phyloP scores from a whole-genome alignment of 2,329 filamentous ascomycete species.

The Ceratocystis destructans region DNA sequence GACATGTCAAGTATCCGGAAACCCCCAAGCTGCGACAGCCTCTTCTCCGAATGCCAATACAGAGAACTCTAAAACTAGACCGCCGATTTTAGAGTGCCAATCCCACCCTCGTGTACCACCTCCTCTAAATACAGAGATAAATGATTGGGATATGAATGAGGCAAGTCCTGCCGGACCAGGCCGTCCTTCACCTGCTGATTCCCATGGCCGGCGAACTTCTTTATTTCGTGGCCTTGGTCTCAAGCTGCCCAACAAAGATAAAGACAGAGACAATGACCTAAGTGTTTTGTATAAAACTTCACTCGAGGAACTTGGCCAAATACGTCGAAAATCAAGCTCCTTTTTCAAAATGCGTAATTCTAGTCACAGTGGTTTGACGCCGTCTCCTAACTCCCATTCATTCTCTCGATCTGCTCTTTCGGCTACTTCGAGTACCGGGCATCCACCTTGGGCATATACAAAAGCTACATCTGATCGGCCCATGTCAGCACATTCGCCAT shows the following conservation, averaged over 20 bases:
- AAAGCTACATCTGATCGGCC: background rate
- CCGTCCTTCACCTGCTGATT: background rate
- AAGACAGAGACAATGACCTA: background rate
- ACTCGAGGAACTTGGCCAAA: background rate
- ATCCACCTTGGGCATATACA: background rate
- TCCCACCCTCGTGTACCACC: background rate
- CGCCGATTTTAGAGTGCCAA: background rate
- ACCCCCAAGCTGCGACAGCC: background rate
- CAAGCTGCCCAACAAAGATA: constrained; percentile 3
- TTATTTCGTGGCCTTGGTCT: constrained; percentile 5
- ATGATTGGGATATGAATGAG: constrained; percentile 1
- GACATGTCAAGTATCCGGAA: background rate
- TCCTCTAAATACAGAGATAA: background rate
- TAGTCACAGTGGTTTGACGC: background rate
- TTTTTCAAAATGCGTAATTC: constrained; percentile 10
- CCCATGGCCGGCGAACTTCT: constrained; percentile 6
- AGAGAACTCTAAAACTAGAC: background rate
- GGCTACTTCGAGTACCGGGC: background rate
- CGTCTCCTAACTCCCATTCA: background rate
- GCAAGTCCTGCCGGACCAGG: background rate
- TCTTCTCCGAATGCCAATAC: background rate
- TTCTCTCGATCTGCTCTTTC: background rate
- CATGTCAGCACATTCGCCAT: background rate
- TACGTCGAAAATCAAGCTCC: constrained; percentile 6
- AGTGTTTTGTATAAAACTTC: background rate